Percentiles rank a stretch among this genome's conserved stretches.
These are phyloP conservation scores for Vigna hirtella DNA, from an alignment of 306 rosid species.

Conservation along the genomic window DNA sequence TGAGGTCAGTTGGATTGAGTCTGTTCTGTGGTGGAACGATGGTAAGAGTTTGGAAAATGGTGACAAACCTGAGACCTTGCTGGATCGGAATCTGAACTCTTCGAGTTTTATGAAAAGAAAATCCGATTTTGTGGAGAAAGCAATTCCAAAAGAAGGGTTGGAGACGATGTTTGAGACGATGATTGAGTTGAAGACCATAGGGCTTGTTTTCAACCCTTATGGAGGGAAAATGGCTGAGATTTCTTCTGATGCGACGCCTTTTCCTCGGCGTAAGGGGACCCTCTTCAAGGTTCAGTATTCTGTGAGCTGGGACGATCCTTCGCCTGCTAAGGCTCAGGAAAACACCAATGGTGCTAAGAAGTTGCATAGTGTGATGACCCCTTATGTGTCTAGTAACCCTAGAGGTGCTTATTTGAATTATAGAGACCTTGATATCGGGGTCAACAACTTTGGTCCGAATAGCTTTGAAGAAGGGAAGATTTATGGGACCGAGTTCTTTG, in stretches of 20 bases:
- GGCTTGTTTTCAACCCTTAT: slow-evolving; percentile 55
- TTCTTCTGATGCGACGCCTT: slow-evolving; percentile 58
- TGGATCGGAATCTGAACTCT: slow-evolving; percentile 43
- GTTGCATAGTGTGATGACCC: slow-evolving; percentile 67
- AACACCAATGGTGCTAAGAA: slow-evolving; percentile 44
- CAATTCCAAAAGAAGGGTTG: slow-evolving; percentile 43
- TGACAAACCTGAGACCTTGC: slow-evolving; percentile 42
- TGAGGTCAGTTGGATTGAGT: slow-evolving; percentile 51
- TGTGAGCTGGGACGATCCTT: slow-evolving; percentile 60
- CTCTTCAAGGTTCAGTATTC: slow-evolving; percentile 75
- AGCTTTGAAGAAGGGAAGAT: slow-evolving; percentile 62
- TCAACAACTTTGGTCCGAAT: slow-evolving; percentile 43
- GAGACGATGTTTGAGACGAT: slow-evolving; percentile 48
- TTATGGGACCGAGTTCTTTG: slow-evolving; percentile 69
- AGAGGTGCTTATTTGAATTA: slow-evolving; percentile 63
- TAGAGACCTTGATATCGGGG: slow-evolving; percentile 80
- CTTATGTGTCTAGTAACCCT: slow-evolving; percentile 69
- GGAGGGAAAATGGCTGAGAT: slow-evolving; percentile 56
- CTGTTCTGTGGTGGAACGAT: slow-evolving; percentile 49
- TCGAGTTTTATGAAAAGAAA: slow-evolving; percentile 46
- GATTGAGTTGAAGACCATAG: slow-evolving; percentile 47
- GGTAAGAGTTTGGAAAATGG: not conserved
- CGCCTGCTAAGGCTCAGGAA: slow-evolving; percentile 3
- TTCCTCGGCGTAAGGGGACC: slow-evolving; percentile 79
- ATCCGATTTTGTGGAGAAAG: slow-evolving; percentile 51